Conservation (phyloP, 2,329 filamentous ascomycete genomes). For the Massarina eburnea region DNA sequence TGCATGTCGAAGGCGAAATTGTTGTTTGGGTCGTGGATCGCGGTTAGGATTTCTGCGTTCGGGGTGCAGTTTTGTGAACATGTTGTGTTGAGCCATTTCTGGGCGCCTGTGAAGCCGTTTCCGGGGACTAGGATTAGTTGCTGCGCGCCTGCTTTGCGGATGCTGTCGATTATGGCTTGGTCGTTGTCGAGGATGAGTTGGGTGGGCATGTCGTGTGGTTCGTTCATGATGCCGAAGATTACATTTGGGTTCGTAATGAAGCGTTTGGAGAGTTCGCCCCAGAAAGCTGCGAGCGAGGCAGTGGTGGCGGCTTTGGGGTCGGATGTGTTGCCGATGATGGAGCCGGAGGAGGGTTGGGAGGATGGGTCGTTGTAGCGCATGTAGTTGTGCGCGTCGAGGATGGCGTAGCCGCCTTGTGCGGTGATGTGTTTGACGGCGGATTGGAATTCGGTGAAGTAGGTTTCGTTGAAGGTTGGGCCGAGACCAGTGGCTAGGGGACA, state of each 20-base stretch:
- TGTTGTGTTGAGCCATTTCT: conserved; percentile 47
- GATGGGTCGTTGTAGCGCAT: conserved; percentile 57
- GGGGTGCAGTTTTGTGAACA: conserved; percentile 36
- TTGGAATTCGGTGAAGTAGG: conserved; percentile 51
- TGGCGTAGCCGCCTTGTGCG: conserved; percentile 47
- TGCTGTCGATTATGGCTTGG: conserved; percentile 52
- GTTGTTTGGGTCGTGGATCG: conserved; percentile 50
- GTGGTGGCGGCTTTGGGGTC: conserved; percentile 52
- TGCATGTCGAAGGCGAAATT: conserved; percentile 57
- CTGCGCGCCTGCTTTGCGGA: conserved; percentile 47
- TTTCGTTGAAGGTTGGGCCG: conserved; percentile 54
- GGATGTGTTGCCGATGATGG: conserved; percentile 52
- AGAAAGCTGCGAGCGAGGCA: conserved; percentile 52
- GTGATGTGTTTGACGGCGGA: conserved; percentile 56
- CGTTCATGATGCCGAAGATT: conserved; percentile 55
- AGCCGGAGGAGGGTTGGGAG: conserved; percentile 51
- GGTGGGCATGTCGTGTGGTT: conserved; percentile 55
- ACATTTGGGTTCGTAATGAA: conserved; percentile 48
- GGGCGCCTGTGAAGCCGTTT: conserved; percentile 54
- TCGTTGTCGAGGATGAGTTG: conserved; percentile 50
- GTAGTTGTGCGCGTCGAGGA: conserved; percentile 56
- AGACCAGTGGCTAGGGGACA: conserved; percentile 51
- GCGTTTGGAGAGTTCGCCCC: conserved; percentile 51
- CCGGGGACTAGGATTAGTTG: conserved; percentile 55
- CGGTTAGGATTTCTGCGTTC: conserved; percentile 42